Base-by-base conservation (phyloP, 1,139 yeast genomes). In the Barnettozyma hawaiiensis region DNA sequence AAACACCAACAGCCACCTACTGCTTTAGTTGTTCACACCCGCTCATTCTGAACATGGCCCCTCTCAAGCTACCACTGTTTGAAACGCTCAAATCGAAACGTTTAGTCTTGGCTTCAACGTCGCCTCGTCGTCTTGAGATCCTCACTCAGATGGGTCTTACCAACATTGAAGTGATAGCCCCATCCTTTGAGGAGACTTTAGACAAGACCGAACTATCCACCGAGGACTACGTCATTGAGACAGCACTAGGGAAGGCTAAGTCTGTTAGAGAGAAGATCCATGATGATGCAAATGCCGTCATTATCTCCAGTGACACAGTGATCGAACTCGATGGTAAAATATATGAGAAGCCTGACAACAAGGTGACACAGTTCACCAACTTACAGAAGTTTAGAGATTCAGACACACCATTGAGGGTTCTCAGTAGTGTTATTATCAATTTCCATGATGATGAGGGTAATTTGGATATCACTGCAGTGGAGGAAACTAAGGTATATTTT, bases 301-400 rank as follows among this genome's bases (percentile, higher is more conserved):
- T 85, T 5, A 78, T 95, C 1, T 64, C 69, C 1, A 92, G 96
- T n/a, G 97, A 94, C 58, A 87, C 97, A 0, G 74, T 92, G 9
- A 76, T 90, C n/a, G 77, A 78, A 20, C 68, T 76, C 39, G 70
- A 74, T 35, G 79, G 78, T 4, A 57, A 61, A 23, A 77, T 90
- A 10, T 73, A 79, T 50, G 97, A 90, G 60, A 92, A 92, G 60
- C 98, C 98, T 0, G 59, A 57, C 7, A 67, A 71, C 7, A 69
- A 69, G 44, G 66, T 65, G 42, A 73, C 60, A 48, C 89, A 87
- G 60, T 69, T 60, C 35, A 57, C 43, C 20, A 72, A 66, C 72
- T 72, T 76, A 52, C 65, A 64, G 49, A 54, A 46, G 24, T 70
- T 70, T 55, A 70, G 73, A 40, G 78, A 68, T 54, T 71, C 60